Conservation (phyloP, 495 filamentous ascomycete genomes). For the Cairneyella variabilis region DNA sequence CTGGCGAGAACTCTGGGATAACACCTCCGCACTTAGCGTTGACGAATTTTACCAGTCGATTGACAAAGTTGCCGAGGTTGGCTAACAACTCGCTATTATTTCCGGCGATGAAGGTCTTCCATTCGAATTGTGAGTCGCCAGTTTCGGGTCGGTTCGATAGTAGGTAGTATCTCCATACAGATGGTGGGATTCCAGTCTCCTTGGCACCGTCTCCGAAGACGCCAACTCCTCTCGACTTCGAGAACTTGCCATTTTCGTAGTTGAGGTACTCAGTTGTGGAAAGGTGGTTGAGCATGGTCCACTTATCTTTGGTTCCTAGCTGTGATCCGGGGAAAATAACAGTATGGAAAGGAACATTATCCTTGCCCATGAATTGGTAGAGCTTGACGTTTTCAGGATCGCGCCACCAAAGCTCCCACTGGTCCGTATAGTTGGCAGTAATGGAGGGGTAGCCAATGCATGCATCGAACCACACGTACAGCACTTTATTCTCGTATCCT, state of each 20-base stretch:
- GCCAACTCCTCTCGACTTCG: slow-evolving; percentile 82
- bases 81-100: slow-evolving; percentile 92
- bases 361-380: slow-evolving; percentile 98
- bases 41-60: slow-evolving; percentile 88
- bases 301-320: slow-evolving; percentile 76
- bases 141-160: slow-evolving; percentile 85
- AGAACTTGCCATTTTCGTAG: slow-evolving; percentile 95
- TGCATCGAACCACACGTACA: slow-evolving; percentile 99
- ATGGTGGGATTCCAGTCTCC: slow-evolving; percentile 79
- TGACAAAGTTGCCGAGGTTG: slow-evolving; percentile 92
- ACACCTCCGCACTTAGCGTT: slow-evolving; percentile 67
- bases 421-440: slow-evolving; percentile 83
- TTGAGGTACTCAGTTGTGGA: slow-evolving; percentile 94
- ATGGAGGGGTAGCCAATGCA: slow-evolving; percentile 96
- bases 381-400: slow-evolving; percentile 84
- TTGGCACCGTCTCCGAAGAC: slow-evolving; percentile 89
- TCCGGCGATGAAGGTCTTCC: slow-evolving; percentile 74
- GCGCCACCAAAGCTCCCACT: slow-evolving; percentile 97
- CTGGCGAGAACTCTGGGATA: slow-evolving; percentile 61
- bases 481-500: slow-evolving; percentile 63
- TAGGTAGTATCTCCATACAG: slow-evolving; percentile 93
- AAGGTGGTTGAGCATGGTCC: slow-evolving; percentile 88
- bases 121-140: slow-evolving; percentile 85
- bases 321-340: slow-evolving; percentile 90
- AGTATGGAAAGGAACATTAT: slow-evolving; percentile 90